Conservation (phyloP, 257 asterid species). For the Solanum appendiculatum region DNA sequence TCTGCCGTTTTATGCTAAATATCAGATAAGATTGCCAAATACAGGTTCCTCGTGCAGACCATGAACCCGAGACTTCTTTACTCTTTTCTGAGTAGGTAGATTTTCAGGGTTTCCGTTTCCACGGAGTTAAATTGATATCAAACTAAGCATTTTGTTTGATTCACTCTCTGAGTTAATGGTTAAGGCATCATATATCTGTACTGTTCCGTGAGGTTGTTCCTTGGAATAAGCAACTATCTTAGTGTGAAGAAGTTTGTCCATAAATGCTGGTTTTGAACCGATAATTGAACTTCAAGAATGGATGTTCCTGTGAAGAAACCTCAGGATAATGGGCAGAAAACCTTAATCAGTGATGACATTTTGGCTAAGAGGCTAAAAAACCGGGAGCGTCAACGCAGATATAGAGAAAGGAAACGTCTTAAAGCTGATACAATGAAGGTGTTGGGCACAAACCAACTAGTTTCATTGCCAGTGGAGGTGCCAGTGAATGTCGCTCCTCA, state of each 20-base stretch:
- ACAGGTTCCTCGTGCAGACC: not conserved
- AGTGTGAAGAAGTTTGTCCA: not conserved
- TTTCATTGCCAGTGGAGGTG: slow-evolving; percentile 22
- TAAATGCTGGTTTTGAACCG: not conserved
- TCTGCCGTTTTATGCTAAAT: not conserved
- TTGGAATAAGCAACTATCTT: not conserved
- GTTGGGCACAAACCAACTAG: slow-evolving; percentile 13
- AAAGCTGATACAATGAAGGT: slow-evolving; percentile 32
- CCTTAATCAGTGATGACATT: slow-evolving; percentile 28
- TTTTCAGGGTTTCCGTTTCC: not conserved
- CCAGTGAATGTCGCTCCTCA: slow-evolving; percentile 22
- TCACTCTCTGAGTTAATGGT: not conserved
- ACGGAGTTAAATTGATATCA: not conserved
- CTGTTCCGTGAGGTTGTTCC: not conserved
- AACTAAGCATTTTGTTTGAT: not conserved
- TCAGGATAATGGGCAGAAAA: slow-evolving; percentile 28
- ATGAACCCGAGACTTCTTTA: not conserved
- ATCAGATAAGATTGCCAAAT: not conserved
- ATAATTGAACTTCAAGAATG: slow-evolving; percentile 11
- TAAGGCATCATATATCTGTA: not conserved
- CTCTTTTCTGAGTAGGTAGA: not conserved
- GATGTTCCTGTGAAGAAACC: slow-evolving; percentile 36
- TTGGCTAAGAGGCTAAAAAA: slow-evolving; percentile 71
- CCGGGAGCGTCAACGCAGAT: slow-evolving; percentile 86
- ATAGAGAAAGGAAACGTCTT: slow-evolving; percentile 84